Conservation (phyloP, 805 yeast species). For the Metschnikowia noctiluminum region DNA sequence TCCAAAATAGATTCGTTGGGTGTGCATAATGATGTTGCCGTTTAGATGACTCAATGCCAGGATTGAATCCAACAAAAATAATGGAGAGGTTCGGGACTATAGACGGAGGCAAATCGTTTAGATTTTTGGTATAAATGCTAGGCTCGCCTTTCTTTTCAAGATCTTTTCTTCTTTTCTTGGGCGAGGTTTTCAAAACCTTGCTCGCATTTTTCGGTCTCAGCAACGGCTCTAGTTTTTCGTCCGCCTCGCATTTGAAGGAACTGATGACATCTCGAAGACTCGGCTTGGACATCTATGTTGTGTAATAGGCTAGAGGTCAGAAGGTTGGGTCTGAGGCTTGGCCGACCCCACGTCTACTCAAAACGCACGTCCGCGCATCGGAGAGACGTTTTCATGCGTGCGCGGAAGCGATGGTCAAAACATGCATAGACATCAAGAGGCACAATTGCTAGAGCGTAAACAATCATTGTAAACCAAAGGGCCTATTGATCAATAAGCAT, state of each 20-base stretch:
- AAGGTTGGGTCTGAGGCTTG: constrained; percentile 1
- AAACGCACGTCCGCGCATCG: constrained; percentile 8
- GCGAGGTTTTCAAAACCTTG: background rate
- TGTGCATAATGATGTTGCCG: constrained; percentile 74
- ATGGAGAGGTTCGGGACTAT: constrained; percentile 26
- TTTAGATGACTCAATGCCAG: constrained; percentile 59
- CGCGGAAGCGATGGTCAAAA: background rate
- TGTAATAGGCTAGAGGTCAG: background rate
- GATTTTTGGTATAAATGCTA: background rate
- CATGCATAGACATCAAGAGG: too few species aligned
- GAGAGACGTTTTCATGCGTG: constrained; percentile 1
- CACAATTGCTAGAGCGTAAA: too few species aligned
- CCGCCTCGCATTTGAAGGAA: constrained; percentile 9
- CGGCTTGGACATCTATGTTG: background rate
- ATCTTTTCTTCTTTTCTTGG: background rate
- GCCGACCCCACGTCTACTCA: constrained; percentile 3
- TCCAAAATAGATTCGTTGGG: constrained; percentile 66
- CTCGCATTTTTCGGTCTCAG: background rate
- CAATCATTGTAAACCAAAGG: too few species aligned
- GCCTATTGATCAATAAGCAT: too few species aligned
- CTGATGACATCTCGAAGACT: constrained; percentile 10
- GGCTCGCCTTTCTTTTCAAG: background rate
- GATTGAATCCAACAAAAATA: constrained; percentile 70
- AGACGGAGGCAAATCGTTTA: constrained; percentile 34
- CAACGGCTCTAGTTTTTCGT: background rate